Base-by-base conservation (phyloP, 2,329 filamentous ascomycete genomes). In the Alternaria gansuensis region DNA sequence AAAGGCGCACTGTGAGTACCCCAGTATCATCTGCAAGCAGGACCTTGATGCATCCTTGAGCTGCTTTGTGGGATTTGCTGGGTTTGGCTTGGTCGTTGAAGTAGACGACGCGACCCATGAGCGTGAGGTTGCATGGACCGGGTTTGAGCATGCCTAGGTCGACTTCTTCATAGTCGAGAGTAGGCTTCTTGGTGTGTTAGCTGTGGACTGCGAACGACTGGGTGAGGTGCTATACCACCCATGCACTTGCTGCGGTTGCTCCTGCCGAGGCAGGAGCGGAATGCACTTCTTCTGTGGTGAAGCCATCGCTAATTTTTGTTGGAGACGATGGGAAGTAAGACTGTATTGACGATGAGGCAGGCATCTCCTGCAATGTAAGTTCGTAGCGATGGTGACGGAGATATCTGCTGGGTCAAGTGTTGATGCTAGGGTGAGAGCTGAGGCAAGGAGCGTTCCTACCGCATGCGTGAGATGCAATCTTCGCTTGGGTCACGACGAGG, bases 41-140 rank as follows among this genome's bases (percentile, higher is more conserved):
- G 8, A 88, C 68, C 53, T 82, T 83, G 55, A 86, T 75, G 67
- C 81, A 84, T 13, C 83, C 83, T 60, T 80, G 79, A 2, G 84
- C 82, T 37, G 79, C 78, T 36, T 71, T 73, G 34, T 81, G 78
- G 37, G 75, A 78, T 60, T 79, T 81, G 57, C 75, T 80, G 3
- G 74, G 74, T 23, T 79, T 81, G 10, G 70, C 66, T 6, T 79
- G 73, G 29, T 84, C 77, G 46, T 76, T 82, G 61, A 86, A 80
- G 68, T 87, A 87, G 10, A 85, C 83, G 11, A 88, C 71, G 28
- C 86, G 78, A 1, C 86, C 86, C 34, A 78, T 80, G 57, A 88
- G 83, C 3, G 78, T 78, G 29, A 87, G 80, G 50, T 81, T 77
- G 31, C 75, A 75, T 0, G 82, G 82, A 0, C 86, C 86, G 2